phyloP scores from a whole-genome alignment of 768 basidiomycete species.

The Termitomyces titanicus region DNA sequence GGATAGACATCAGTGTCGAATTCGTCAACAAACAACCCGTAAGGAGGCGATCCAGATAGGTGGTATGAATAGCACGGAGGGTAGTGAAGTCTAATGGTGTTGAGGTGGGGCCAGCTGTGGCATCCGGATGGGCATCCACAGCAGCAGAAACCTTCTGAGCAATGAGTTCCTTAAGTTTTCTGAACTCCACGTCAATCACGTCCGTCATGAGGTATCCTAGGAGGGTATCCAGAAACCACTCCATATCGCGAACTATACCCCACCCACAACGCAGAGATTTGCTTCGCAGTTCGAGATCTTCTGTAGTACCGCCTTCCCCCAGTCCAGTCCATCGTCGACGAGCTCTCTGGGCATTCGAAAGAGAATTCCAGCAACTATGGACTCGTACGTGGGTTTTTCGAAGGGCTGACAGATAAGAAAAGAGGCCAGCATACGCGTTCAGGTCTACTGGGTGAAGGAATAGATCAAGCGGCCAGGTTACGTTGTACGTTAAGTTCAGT shows the following conservation, averaged over 20 bases:
- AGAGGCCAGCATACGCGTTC: conserved; percentile 69
- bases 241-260: conserved; percentile 86
- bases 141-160: conserved; percentile 22
- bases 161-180: conserved; percentile 61
- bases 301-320: conserved; percentile 78
- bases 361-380: conserved; percentile 77
- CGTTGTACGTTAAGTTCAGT: conserved; percentile 61
- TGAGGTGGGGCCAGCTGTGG: conserved; percentile 19
- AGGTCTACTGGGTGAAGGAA: conserved; percentile 80
- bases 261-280: conserved; percentile 75
- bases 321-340: conserved; percentile 84
- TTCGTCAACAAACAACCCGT: conserved; percentile 80
- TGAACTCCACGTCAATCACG: conserved; percentile 83
- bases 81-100: conserved; percentile 79
- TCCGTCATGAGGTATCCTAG: conserved; percentile 87
- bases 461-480: conserved; percentile 87
- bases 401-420: conserved; percentile 79
- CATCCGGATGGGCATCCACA: neutral
- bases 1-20: conserved; percentile 50
- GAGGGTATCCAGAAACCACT: conserved; percentile 86
- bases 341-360: conserved; percentile 83
- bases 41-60: conserved; percentile 74
- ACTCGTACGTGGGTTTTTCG: conserved; percentile 81
- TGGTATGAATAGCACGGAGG: conserved; percentile 75
- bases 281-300: conserved; percentile 63